phyloP scores from a whole-genome alignment of 78 protist species.

The Dictyostelium discoideum region DNA sequence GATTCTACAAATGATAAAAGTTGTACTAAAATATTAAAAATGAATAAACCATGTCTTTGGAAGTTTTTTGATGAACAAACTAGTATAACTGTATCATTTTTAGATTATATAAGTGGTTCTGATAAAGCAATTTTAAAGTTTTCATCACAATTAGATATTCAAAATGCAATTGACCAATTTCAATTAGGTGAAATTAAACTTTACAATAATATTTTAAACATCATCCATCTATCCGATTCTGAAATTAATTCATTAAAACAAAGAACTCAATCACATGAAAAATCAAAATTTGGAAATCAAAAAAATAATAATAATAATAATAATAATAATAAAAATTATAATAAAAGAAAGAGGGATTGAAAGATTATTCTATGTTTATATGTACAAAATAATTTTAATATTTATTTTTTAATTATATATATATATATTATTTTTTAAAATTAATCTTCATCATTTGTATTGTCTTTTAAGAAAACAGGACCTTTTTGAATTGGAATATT shows the following conservation, averaged over 20 bases:
- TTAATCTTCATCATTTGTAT: neutral
- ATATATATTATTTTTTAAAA: neutral
- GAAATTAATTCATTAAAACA: neutral
- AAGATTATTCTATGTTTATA: neutral
- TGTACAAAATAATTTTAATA: neutral
- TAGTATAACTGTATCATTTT: neutral
- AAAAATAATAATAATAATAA: neutral
- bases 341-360: neutral
- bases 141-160: neutral
- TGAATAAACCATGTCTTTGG: slow-evolving; percentile 45
- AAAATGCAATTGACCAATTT: slow-evolving; percentile 10
- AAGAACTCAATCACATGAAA: neutral
- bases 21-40: neutral
- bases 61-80: slow-evolving; percentile 20
- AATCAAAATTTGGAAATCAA: neutral
- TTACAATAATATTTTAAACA: neutral
- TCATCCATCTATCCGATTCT: neutral
- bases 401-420: neutral
- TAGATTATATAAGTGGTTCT: slow-evolving; percentile 15
- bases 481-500: slow-evolving; percentile 40
- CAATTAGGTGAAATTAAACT: neutral
- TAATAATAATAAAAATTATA: neutral
- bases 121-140: slow-evolving; percentile 31
- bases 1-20: neutral
- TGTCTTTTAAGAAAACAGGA: slow-evolving; percentile 45